A percentile compares a stretch with the other conserved stretches of the same genome.
Conservation (phyloP, 768 basidiomycete species). For the Russula emetica region DNA sequence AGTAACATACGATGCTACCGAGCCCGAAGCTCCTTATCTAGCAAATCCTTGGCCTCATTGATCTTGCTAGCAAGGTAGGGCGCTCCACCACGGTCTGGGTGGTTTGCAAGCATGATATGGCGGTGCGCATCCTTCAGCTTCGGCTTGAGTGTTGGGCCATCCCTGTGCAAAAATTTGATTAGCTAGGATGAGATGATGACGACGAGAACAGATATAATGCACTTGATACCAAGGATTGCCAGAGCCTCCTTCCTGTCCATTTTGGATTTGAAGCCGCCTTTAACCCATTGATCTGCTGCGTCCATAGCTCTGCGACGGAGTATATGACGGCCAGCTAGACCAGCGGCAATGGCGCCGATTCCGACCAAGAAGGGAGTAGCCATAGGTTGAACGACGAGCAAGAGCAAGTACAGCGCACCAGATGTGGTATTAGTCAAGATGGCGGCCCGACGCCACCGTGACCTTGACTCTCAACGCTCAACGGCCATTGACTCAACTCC, state of each 20-base stretch:
- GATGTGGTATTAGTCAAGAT: neutral
- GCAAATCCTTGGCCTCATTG: constrained; percentile 92
- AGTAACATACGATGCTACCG: constrained; percentile 26
- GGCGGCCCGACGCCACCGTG: neutral
- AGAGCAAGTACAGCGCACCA: neutral
- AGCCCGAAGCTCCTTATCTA: constrained; percentile 74
- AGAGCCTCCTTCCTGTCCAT: constrained; percentile 97
- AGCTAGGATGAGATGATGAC: neutral
- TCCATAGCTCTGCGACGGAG: constrained; percentile 59
- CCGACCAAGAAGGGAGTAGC: constrained; percentile 75
- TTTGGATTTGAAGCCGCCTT: constrained; percentile 91
- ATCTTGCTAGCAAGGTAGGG: constrained; percentile 98
- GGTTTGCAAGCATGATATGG: constrained; percentile 96
- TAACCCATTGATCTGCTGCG: constrained; percentile 79
- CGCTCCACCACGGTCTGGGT: constrained; percentile 97
- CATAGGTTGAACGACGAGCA: constrained; percentile 42
- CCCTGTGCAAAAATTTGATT: constrained; percentile 46
- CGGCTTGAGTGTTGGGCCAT: constrained; percentile 67
- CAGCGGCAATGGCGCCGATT: constrained; percentile 71
- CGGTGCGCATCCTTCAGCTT: constrained; percentile 93
- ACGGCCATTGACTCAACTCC: too few species aligned
- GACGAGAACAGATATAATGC: constrained; percentile 37
- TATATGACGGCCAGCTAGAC: constrained; percentile 67
- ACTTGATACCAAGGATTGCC: constrained; percentile 90
- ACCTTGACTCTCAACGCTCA: neutral